A percentile compares a stretch with the other conserved stretches of the same genome.
Conservation (phyloP, 768 basidiomycete species). For the Lentinula detonsa region DNA sequence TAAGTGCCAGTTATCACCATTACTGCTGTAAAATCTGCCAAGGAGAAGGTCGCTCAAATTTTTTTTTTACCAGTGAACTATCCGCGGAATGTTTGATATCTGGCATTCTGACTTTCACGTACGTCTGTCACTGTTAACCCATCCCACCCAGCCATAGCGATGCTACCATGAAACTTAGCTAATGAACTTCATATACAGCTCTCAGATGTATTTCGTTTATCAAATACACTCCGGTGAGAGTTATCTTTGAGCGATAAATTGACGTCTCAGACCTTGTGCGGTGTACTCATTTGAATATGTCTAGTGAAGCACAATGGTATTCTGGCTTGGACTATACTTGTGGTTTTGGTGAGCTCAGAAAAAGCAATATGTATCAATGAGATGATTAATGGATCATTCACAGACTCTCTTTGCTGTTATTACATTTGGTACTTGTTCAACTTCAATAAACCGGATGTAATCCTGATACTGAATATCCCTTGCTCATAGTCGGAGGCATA, state of each 20-base stretch:
- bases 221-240: constrained; percentile 30
- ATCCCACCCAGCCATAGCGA: not conserved
- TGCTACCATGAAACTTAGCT: not conserved
- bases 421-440: constrained; percentile 21
- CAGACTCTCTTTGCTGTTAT: constrained; percentile 20
- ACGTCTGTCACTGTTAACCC: constrained; percentile 4
- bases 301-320: constrained; percentile 20
- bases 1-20: constrained; percentile 11
- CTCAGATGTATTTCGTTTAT: constrained; percentile 38
- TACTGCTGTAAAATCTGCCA: not conserved
- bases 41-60: not conserved
- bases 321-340: not conserved
- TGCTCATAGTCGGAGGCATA: constrained; percentile 19
- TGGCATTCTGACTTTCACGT: constrained; percentile 38
- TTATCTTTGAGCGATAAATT: not conserved
- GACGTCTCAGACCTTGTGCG: not conserved
- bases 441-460: not conserved
- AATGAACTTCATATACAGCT: constrained; percentile 19
- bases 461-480: no score
- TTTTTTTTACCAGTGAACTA: constrained; percentile 22
- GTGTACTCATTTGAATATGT: not conserved
- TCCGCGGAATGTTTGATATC: constrained; percentile 37
- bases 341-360: not conserved
- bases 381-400: not conserved
- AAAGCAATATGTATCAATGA: not conserved